A percentile compares a stretch with the other conserved stretches of the same genome.
These are phyloP conservation scores for Curvularia hawaiiensis DNA, from an alignment of 2,329 filamentous ascomycete species.

Conservation along the genomic window DNA sequence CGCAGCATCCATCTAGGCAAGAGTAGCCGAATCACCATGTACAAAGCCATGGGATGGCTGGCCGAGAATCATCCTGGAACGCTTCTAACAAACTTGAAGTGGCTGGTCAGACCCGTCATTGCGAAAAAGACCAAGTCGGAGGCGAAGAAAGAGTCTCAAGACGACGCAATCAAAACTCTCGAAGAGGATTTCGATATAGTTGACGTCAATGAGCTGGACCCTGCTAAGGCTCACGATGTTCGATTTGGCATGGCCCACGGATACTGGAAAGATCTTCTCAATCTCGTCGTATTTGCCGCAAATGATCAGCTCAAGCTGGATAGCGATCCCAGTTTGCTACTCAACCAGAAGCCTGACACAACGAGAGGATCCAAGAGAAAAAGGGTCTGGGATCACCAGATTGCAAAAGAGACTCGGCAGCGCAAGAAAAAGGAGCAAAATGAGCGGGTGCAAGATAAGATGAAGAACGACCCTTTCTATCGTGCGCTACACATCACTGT, in stretches of 20 bases:
- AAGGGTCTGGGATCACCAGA: conserved; percentile 27
- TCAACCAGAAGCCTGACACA: conserved; percentile 48
- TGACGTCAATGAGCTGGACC: conserved; percentile 46
- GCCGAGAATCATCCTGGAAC: conserved; percentile 61
- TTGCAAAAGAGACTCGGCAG: conserved; percentile 32
- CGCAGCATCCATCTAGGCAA: conserved; percentile 68
- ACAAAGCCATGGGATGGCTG: conserved; percentile 62
- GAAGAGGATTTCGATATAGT: conserved; percentile 51
- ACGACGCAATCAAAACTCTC: conserved; percentile 10
- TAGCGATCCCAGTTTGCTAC: conserved; percentile 46
- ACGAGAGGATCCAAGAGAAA: conserved; percentile 20
- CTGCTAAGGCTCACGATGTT: conserved; percentile 32
- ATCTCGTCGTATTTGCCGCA: conserved; percentile 59
- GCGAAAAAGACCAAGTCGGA: conserved; percentile 55
- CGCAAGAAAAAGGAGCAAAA: conserved; percentile 51
- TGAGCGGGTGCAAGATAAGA: conserved; percentile 47
- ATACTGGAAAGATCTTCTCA: conserved; percentile 67
- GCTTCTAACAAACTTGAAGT: conserved; percentile 59
- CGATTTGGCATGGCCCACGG: conserved; percentile 58
- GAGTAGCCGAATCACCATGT: conserved; percentile 55
- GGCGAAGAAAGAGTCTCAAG: conserved; percentile 3
- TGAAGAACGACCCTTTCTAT: conserved; percentile 55
- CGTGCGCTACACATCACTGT: conserved; percentile 59
- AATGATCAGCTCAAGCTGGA: conserved; percentile 54
- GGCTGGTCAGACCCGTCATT: conserved; percentile 62